Conservation (phyloP, 2,329 filamentous ascomycete genomes). For the Bipolaris gigantea region DNA sequence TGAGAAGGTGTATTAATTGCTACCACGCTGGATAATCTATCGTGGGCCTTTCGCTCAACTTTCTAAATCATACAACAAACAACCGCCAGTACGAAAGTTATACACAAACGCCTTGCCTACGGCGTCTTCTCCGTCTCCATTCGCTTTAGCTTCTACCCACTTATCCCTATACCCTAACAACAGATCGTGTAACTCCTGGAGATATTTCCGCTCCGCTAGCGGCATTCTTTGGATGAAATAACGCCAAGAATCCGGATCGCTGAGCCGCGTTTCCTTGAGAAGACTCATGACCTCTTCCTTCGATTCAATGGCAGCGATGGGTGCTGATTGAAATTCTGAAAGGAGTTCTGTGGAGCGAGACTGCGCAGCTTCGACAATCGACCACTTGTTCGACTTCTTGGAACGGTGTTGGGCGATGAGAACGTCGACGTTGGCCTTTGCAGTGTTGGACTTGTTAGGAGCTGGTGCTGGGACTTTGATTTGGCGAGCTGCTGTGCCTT, state of each 20-base stretch:
- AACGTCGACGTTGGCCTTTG: conserved; percentile 73
- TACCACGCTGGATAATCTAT: neutral
- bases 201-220: conserved; percentile 76
- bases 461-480: conserved; percentile 27
- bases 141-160: conserved; percentile 52
- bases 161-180: conserved; percentile 64
- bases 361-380: conserved; percentile 78
- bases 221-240: conserved; percentile 76
- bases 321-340: conserved; percentile 72
- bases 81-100: conserved; percentile 83
- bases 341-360: conserved; percentile 63
- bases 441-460: conserved; percentile 17
- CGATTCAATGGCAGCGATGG: conserved; percentile 85
- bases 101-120: conserved; percentile 82
- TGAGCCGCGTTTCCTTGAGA: conserved; percentile 72
- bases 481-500: conserved; percentile 49
- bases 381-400: conserved; percentile 88
- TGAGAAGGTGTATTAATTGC: neutral
- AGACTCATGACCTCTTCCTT: conserved; percentile 79
- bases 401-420: conserved; percentile 78
- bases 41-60: conserved; percentile 18
- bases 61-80: conserved; percentile 81
- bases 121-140: conserved; percentile 45
- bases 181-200: conserved; percentile 79
- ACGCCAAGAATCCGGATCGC: conserved; percentile 82